Evolutionary conservation across 257 asterid species (phyloP).

Genomic region (Nicotiana tomentosiformis): DNA sequence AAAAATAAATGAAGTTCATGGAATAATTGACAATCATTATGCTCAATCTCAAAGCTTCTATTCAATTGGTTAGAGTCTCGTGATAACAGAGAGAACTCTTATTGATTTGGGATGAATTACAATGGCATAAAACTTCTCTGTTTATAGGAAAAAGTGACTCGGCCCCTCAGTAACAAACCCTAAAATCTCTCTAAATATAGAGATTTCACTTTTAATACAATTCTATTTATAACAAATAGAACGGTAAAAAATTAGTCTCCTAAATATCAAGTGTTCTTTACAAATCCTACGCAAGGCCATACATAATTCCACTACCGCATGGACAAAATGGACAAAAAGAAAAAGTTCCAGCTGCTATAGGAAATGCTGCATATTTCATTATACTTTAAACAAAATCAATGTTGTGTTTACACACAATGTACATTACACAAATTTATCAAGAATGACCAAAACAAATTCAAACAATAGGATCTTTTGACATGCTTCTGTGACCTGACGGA

Average conservation of each 20-base stretch:
- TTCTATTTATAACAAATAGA: no score
- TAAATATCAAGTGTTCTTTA: neutral
- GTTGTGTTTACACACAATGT: constrained; percentile 37
- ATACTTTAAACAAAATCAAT: constrained; percentile 28
- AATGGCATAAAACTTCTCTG: no score
- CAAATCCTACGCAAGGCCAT: neutral
- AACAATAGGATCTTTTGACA: constrained; percentile 6
- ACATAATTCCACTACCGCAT: neutral
- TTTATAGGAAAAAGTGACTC: no score
- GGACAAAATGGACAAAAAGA: neutral
- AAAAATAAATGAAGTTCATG: no score
- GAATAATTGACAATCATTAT: no score
- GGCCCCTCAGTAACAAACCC: no score
- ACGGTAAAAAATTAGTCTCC: neutral
- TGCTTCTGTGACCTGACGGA: constrained; percentile 7
- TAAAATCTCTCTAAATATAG: no score
- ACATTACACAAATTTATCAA: constrained; percentile 17
- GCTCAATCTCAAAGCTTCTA: no score
- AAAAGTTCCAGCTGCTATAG: constrained; percentile 15
- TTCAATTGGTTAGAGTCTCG: no score
- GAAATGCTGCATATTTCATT: constrained; percentile 27
- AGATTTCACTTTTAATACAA: no score
- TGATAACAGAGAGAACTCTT: no score
- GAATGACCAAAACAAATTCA: constrained; percentile 9
- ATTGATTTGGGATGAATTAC: no score